These are phyloP conservation scores for Rhizopogon rudus DNA, from an alignment of 768 basidiomycete genomes.

Conservation along the genomic window DNA sequence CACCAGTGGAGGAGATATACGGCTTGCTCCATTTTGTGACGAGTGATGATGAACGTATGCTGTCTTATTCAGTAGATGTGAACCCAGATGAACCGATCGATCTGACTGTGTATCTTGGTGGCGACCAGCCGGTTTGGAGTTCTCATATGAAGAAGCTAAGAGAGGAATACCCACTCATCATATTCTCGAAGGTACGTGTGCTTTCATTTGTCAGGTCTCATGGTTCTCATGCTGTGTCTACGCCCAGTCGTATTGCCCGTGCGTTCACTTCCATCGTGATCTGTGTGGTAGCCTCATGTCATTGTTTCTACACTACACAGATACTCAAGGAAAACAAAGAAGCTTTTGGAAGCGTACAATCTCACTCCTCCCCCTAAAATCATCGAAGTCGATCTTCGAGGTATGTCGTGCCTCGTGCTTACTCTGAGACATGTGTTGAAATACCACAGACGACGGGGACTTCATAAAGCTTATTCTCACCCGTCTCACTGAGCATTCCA, in stretches of 20 bases:
- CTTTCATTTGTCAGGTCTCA: background rate
- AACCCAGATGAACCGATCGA: constrained; percentile 46
- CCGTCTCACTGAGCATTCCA: constrained; percentile 60
- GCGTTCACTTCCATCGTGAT: constrained; percentile 22
- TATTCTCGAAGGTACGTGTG: constrained; percentile 75
- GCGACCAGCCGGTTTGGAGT: constrained; percentile 36
- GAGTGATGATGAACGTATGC: constrained; percentile 32
- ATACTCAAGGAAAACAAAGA: constrained; percentile 28
- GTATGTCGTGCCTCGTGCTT: constrained; percentile 27
- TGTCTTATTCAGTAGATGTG: constrained; percentile 35
- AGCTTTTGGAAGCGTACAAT: constrained; percentile 55
- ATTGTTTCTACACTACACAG: constrained; percentile 5
- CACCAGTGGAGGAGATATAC: constrained; percentile 55
- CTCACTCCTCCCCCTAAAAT: constrained; percentile 62
- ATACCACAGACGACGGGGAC: constrained; percentile 47
- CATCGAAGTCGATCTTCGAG: constrained; percentile 72
- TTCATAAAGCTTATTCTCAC: constrained; percentile 61
- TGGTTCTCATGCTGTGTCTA: constrained; percentile 1
- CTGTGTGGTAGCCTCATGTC: background rate
- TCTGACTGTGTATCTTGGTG: constrained; percentile 41
- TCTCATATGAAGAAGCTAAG: constrained; percentile 33
- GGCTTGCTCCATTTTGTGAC: constrained; percentile 67
- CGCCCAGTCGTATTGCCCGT: constrained; percentile 73
- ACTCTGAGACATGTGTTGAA: background rate
- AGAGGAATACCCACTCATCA: constrained; percentile 55